phyloP scores from a whole-genome alignment of 345 rosid species.

The Kandelia obovata region DNA sequence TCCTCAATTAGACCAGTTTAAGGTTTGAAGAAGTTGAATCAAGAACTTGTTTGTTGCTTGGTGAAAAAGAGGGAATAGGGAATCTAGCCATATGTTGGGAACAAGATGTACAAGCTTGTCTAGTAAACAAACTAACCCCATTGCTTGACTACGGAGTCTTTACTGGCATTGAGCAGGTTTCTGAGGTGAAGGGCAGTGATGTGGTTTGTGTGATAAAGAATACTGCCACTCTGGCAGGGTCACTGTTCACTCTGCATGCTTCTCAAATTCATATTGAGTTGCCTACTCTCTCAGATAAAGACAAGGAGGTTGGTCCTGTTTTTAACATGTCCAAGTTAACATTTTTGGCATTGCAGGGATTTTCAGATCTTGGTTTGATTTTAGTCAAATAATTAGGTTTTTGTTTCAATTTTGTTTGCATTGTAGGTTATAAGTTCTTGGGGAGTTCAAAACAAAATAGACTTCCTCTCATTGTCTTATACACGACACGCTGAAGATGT shows the following conservation, averaged over 20 bases:
- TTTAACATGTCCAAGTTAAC: neutral
- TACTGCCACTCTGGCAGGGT: constrained; percentile 79
- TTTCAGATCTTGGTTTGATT: neutral
- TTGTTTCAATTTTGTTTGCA: neutral
- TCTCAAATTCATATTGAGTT: constrained; percentile 83
- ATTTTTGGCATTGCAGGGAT: neutral
- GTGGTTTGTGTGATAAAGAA: constrained; percentile 84
- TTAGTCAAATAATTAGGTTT: neutral
- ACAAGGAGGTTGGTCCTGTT: constrained; percentile 63
- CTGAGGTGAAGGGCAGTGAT: constrained; percentile 75
- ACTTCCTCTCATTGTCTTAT: constrained; percentile 88
- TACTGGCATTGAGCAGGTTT: constrained; percentile 45
- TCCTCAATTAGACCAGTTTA: neutral
- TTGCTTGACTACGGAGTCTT: constrained; percentile 8
- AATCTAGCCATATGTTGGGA: neutral
- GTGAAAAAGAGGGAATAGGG: neutral
- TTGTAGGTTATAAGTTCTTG: constrained; percentile 78
- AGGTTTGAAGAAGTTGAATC: neutral
- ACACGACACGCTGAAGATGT: constrained; percentile 97
- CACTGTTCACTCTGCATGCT: constrained; percentile 76
- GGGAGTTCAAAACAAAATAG: constrained; percentile 92
- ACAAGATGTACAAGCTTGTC: neutral
- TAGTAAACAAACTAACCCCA: neutral
- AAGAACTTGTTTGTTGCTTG: neutral
- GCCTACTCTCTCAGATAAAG: constrained; percentile 84